Percentiles rank a stretch among this genome's conserved stretches.
Evolutionary conservation across 169 alveolate genomes (phyloP).

Genomic region (Cryptosporidium sp.): DNA sequence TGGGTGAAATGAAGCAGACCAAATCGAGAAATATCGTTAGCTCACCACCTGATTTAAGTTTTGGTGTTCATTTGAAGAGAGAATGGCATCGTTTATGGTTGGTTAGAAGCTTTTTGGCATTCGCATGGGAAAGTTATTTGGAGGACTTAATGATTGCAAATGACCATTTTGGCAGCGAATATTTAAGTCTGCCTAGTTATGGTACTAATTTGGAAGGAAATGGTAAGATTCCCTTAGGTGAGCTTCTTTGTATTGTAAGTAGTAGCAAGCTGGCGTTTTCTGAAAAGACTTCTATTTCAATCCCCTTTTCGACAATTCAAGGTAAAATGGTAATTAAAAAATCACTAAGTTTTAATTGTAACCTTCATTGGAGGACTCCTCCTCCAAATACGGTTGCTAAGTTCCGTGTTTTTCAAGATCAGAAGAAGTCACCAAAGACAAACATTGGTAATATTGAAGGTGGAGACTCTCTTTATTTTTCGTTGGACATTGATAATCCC

Average conservation of each 20-base stretch:
- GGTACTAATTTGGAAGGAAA: conserved; percentile 1
- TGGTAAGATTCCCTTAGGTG: conserved; percentile 53
- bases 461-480: conserved; percentile 6
- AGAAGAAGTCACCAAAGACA: background rate
- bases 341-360: conserved; percentile 3
- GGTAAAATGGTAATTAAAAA: conserved; percentile 33
- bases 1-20: conserved; percentile 18
- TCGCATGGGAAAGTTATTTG: conserved; percentile 46
- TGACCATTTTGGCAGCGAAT: background rate
- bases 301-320: conserved; percentile 61
- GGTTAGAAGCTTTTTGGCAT: conserved; percentile 52
- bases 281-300: background rate
- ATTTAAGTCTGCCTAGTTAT: conserved; percentile 46
- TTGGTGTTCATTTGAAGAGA: conserved; percentile 26
- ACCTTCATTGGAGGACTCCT: conserved; percentile 54
- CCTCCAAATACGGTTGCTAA: conserved; percentile 64
- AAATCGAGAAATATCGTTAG: background rate
- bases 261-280: conserved; percentile 4
- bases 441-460: background rate
- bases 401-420: background rate
- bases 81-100: conserved; percentile 73
- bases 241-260: conserved; percentile 38
- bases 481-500: conserved; percentile 48
- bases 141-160: conserved; percentile 23
- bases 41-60: conserved; percentile 1